phyloP scores from a whole-genome alignment of 305 asterid genomes.

The Fraxinus sp. region DNA sequence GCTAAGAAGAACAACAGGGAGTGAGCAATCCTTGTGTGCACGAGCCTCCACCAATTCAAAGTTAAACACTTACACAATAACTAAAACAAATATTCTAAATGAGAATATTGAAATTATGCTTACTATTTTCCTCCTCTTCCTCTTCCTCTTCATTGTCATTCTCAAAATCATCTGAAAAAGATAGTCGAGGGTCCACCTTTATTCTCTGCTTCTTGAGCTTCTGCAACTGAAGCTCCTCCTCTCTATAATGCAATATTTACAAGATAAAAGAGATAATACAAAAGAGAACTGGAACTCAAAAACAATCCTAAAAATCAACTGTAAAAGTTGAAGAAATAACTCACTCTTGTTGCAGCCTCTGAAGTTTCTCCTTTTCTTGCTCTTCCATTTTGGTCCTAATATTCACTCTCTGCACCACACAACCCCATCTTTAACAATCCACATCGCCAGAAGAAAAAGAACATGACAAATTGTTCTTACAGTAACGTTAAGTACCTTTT shows the following conservation, averaged over 20 bases:
- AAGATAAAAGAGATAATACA: neutral
- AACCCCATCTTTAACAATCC: constrained; percentile 1
- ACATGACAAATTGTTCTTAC: constrained; percentile 1
- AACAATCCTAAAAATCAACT: neutral
- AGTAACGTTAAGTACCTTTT: constrained; percentile 51
- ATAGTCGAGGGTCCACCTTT: constrained; percentile 85
- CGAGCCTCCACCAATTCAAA: neutral
- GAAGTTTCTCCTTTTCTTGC: constrained; percentile 96
- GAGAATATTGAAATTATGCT: constrained; percentile 18
- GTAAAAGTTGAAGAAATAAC: constrained; percentile 23
- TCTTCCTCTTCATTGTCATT: constrained; percentile 70
- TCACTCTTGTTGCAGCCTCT: constrained; percentile 90
- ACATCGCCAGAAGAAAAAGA: neutral
- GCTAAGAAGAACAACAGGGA: neutral
- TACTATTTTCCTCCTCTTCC: constrained; percentile 46
- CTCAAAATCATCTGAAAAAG: constrained; percentile 85
- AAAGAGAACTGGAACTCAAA: neutral
- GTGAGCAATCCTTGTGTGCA: neutral
- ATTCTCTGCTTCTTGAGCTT: constrained; percentile 84
- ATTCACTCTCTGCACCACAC: constrained; percentile 70
- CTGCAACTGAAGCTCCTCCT: constrained; percentile 93
- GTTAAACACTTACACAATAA: neutral
- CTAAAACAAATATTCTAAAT: constrained; percentile 11
- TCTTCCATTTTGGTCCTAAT: constrained; percentile 82
- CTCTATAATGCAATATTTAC: constrained; percentile 42